Base-by-base conservation (phyloP, 2,329 filamentous ascomycete species). In the Rutstroemia sp. region DNA sequence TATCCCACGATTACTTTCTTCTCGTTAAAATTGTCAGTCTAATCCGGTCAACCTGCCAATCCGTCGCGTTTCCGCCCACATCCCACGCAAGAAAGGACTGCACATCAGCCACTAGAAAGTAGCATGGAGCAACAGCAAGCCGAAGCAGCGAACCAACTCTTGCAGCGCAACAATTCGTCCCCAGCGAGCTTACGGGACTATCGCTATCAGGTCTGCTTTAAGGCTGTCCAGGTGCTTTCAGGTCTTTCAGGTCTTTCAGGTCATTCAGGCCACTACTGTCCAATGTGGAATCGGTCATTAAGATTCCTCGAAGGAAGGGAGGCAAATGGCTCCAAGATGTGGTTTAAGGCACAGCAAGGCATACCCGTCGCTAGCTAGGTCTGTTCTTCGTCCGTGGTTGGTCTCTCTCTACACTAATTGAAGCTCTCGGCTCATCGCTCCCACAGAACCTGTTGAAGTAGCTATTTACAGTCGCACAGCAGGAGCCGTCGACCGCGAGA, bases 341-440 rank as follows among this genome's bases (percentile, higher is more conserved):
- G 40, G 17, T 44, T 44, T 19, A 44, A 10, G 54, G 48, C 54
- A 47, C 42, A 47, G 54, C 48, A 56, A 52, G 48, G 49, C 48
- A 51, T 27, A 27, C 19, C 14, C 16, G 25, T 21, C 40, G 21
- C 21, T 21, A 12, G 40, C 21, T 5, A 17, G 9, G 21, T 44
- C 40, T 27, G 10, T 53, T 27, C 38, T 8, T 56, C 34, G 17
- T 30, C 54, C 8, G 14, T 46, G 42, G 46, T 40, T 49, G 17
- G 38, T 23, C 40, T 21, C 40, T 30, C 44, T 23, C 8, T 2
- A 40, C n/a, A 7, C 21, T 23, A 12, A 44, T 45, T 51, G 38
- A 27, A 25, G 19, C 19, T 12, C 19, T 39, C 46, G 42, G 16
- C 25, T 25, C 8, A 47, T 30, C 27, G 23, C 40, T 17, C 46